These are phyloP conservation scores for Coniella lustricola DNA, from an alignment of 2,329 filamentous ascomycete genomes.

Conservation along the genomic window DNA sequence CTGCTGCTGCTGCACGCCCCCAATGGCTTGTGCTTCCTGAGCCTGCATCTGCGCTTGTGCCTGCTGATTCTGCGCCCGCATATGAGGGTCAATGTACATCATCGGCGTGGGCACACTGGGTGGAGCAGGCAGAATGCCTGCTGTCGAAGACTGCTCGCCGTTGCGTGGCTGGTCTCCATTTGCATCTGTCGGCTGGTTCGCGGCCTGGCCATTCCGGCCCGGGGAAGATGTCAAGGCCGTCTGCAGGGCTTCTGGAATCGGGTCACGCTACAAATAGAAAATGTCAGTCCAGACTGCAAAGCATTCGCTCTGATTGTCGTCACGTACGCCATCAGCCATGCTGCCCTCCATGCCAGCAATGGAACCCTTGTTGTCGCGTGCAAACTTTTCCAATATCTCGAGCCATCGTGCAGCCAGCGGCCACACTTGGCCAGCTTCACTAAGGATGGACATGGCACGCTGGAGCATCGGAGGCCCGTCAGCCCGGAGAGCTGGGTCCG, in stretches of 20 bases:
- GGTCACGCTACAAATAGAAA: conserved; percentile 21
- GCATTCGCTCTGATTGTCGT: background rate
- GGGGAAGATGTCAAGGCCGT: conserved; percentile 8
- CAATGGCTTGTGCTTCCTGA: conserved; percentile 17
- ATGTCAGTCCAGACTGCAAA: conserved; percentile 21
- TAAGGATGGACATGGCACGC: conserved; percentile 37
- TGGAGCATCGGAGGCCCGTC: conserved; percentile 40
- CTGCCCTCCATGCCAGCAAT: conserved; percentile 35
- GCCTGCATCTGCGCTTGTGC: conserved; percentile 18
- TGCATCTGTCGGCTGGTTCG: conserved; percentile 2
- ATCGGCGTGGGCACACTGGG: conserved; percentile 15
- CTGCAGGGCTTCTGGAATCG: conserved; percentile 24
- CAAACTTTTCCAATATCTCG: conserved; percentile 41
- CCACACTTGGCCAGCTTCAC: conserved; percentile 44
- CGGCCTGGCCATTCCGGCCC: conserved; percentile 6
- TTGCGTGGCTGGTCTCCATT: conserved; percentile 8
- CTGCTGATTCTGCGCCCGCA: conserved; percentile 17
- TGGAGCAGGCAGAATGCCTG: conserved; percentile 18
- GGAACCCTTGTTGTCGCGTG: conserved; percentile 34
- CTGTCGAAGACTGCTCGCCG: conserved; percentile 7
- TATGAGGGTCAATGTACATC: conserved; percentile 21
- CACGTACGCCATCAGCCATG: conserved; percentile 43
- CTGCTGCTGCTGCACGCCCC: conserved; percentile 17
- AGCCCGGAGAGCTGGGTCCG: conserved; percentile 31
- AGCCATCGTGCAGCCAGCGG: conserved; percentile 46